These are phyloP conservation scores for Pestalotiopsis sp. DNA, from an alignment of 2,329 filamentous ascomycete genomes.

Conservation along the genomic window DNA sequence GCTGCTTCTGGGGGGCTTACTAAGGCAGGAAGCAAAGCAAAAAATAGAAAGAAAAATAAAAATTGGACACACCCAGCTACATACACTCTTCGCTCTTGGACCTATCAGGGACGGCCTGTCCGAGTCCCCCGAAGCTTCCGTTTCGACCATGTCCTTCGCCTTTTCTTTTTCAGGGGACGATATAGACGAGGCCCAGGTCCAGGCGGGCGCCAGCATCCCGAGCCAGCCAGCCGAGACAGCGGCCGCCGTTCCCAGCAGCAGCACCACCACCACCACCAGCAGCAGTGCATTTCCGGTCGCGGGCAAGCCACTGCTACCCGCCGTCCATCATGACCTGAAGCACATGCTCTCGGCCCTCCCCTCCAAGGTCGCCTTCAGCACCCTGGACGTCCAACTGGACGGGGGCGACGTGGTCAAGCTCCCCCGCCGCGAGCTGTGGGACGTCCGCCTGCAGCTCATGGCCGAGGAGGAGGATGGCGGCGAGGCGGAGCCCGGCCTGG, in stretches of 20 bases:
- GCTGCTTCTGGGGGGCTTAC: background rate
- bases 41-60: background rate
- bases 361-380: conserved; percentile 72
- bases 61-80: background rate
- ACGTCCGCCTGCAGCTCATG: conserved; percentile 81
- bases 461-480: conserved; percentile 61
- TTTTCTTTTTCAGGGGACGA: conserved; percentile 67
- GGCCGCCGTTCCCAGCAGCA: conserved; percentile 20
- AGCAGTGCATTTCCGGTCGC: conserved; percentile 62
- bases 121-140: background rate
- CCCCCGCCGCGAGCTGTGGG: conserved; percentile 78
- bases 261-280: background rate
- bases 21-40: background rate
- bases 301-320: conserved; percentile 61
- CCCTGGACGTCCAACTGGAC: conserved; percentile 62
- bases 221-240: conserved; percentile 16
- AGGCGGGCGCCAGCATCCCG: conserved; percentile 15
- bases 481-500: conserved; percentile 51
- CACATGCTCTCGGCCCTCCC: conserved; percentile 63
- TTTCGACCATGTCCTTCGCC: conserved; percentile 49
- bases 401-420: conserved; percentile 56
- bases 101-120: conserved; percentile 12
- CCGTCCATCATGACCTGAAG: conserved; percentile 52
- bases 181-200: conserved; percentile 55
- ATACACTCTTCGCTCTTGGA: conserved; percentile 10